Conservation (phyloP, 202 grass and related monocot genomes). For the Schoenoplectus tabernaemontani region DNA sequence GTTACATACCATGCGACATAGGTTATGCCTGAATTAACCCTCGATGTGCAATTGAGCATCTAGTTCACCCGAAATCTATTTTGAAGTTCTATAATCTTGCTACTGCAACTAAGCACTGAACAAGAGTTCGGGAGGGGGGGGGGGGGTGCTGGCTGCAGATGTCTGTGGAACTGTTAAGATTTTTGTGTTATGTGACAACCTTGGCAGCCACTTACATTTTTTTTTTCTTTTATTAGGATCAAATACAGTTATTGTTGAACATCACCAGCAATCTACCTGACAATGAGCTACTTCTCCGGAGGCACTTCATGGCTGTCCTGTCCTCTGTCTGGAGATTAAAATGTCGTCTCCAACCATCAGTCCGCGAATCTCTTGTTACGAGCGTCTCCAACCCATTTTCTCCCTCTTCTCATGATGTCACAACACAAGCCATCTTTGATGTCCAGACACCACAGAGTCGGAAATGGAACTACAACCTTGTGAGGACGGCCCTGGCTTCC, state of each 20-base stretch:
- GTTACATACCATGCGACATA: background rate
- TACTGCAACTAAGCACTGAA: background rate
- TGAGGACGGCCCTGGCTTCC: conserved; percentile 51
- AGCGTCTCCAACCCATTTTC: conserved; percentile 27
- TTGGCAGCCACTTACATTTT: conserved; percentile 3
- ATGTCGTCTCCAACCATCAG: conserved; percentile 22
- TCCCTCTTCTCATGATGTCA: conserved; percentile 13
- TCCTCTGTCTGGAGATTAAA: conserved; percentile 95
- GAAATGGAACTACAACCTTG: conserved; percentile 42
- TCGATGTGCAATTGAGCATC: background rate
- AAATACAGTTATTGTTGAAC: conserved; percentile 75
- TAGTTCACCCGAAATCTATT: background rate
- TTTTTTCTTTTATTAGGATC: conserved; percentile 55
- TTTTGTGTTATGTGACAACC: background rate
- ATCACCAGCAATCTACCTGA: conserved; percentile 74
- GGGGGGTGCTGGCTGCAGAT: background rate
- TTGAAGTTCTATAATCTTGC: background rate
- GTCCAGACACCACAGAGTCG: conserved; percentile 37
- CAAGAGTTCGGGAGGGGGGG: background rate
- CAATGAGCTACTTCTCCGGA: conserved; percentile 82
- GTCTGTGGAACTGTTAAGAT: background rate
- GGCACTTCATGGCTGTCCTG: conserved; percentile 85
- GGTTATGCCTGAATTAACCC: background rate
- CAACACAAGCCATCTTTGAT: conserved; percentile 25
- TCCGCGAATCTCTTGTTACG: background rate